Conservation (phyloP, 768 basidiomycete species). For the Sutorius australiensis region DNA sequence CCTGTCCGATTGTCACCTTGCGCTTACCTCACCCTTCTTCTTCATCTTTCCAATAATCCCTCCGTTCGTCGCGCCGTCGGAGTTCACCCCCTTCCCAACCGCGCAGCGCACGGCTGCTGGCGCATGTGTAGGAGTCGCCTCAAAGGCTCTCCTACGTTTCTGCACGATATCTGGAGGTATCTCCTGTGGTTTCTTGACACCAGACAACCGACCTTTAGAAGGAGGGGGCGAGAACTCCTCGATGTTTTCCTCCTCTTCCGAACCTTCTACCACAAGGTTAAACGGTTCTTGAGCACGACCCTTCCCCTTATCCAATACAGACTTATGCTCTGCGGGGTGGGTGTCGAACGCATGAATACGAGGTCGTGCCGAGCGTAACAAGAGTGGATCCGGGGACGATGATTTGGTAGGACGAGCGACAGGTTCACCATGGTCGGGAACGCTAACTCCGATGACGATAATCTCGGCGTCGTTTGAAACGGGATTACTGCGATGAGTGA, state of each 20-base stretch:
- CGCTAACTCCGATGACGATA: slow-evolving; percentile 13
- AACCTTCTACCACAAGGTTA: slow-evolving; percentile 15
- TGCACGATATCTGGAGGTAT: slow-evolving; percentile 22
- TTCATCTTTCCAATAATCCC: slow-evolving; percentile 21
- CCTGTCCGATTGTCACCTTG: neutral
- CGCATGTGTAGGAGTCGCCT: neutral
- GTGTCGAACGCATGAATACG: slow-evolving; percentile 25
- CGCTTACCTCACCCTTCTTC: slow-evolving; percentile 22
- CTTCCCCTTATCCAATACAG: slow-evolving; percentile 22
- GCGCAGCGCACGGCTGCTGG: slow-evolving; percentile 8
- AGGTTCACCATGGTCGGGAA: slow-evolving; percentile 23
- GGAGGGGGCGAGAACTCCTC: slow-evolving; percentile 13
- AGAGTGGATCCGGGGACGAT: slow-evolving; percentile 27
- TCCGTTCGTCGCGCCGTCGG: slow-evolving; percentile 5
- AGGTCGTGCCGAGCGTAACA: neutral
- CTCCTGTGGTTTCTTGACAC: neutral
- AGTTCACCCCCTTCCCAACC: neutral
- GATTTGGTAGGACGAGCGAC: slow-evolving; percentile 11
- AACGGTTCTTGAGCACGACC: slow-evolving; percentile 12
- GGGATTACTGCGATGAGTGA: neutral
- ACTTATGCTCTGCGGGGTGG: slow-evolving; percentile 9
- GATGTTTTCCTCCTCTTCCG: slow-evolving; percentile 26
- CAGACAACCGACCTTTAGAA: neutral
- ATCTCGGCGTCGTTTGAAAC: slow-evolving; percentile 17
- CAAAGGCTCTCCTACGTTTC: slow-evolving; percentile 6